Percentiles rank a stretch among this genome's conserved stretches.
These are phyloP conservation scores for Ophiostoma ulmi DNA, from an alignment of 2,329 filamentous ascomycete genomes.

Conservation along the genomic window DNA sequence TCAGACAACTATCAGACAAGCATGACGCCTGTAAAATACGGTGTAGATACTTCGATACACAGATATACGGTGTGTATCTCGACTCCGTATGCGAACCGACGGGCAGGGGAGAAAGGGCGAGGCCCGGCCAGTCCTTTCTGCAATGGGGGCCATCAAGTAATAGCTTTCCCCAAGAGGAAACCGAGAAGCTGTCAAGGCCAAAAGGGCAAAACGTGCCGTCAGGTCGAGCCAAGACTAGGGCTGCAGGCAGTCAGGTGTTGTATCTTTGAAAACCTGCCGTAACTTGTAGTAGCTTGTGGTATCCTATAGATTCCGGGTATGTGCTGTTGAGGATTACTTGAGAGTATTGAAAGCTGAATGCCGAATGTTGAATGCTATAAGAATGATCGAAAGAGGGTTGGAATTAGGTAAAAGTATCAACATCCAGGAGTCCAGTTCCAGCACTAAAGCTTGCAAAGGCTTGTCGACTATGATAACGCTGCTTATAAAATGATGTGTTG, in stretches of 20 bases:
- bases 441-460: not conserved
- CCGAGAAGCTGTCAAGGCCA: not conserved
- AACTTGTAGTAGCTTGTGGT: not conserved
- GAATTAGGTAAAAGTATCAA: conserved; percentile 5
- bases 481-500: not conserved
- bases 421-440: not conserved
- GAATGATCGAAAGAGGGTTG: not conserved
- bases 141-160: not conserved
- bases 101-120: not conserved
- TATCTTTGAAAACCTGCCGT: not conserved
- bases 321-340: not conserved
- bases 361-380: not conserved
- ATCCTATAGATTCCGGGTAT: not conserved
- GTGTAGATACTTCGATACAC: not conserved
- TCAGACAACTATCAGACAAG: too few species aligned
- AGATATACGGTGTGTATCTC: not conserved
- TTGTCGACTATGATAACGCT: not conserved
- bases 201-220: conserved; percentile 2
- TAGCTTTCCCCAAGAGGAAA: conserved; percentile 14
- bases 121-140: not conserved
- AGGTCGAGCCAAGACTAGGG: conserved; percentile 7
- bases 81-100: too few species aligned
- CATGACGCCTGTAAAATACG: not conserved
- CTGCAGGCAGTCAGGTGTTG: not conserved
- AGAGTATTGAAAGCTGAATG: not conserved